Conservation (phyloP, 768 basidiomycete species). For the Imleria badia region DNA sequence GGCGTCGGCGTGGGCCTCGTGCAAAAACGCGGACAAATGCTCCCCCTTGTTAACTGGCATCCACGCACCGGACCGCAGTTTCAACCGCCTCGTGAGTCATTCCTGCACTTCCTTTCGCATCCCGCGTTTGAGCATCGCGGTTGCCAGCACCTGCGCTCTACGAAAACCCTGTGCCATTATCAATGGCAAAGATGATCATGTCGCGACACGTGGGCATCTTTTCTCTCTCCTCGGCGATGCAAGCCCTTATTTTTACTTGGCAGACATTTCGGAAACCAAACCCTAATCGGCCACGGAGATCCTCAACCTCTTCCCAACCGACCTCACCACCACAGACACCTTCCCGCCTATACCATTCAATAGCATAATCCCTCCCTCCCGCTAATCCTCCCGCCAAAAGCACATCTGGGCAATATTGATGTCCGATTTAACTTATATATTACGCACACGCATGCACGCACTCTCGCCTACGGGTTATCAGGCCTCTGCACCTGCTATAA, state of each 20-base stretch:
- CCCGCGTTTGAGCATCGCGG: not conserved
- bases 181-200: conserved; percentile 56
- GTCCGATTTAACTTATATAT: conserved; percentile 32
- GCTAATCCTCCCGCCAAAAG: conserved; percentile 23
- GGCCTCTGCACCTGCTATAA: conserved; percentile 28
- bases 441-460: conserved; percentile 21
- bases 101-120: not conserved
- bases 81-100: conserved; percentile 33
- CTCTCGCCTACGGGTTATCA: conserved; percentile 16
- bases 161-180: conserved; percentile 42
- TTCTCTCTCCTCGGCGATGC: not conserved
- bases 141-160: conserved; percentile 43
- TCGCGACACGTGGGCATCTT: conserved; percentile 44
- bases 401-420: conserved; percentile 9
- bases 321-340: conserved; percentile 34
- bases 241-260: not conserved
- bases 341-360: conserved; percentile 33
- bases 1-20: conserved; percentile 4
- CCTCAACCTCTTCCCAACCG: conserved; percentile 20
- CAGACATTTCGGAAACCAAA: conserved; percentile 37
- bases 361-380: conserved; percentile 28
- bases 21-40: conserved; percentile 10
- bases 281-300: conserved; percentile 25
- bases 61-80: conserved; percentile 26
- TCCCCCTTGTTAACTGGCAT: conserved; percentile 25